phyloP scores from a whole-genome alignment of 2,329 filamentous ascomycete genomes.

The Talaromyces amestolkiae region DNA sequence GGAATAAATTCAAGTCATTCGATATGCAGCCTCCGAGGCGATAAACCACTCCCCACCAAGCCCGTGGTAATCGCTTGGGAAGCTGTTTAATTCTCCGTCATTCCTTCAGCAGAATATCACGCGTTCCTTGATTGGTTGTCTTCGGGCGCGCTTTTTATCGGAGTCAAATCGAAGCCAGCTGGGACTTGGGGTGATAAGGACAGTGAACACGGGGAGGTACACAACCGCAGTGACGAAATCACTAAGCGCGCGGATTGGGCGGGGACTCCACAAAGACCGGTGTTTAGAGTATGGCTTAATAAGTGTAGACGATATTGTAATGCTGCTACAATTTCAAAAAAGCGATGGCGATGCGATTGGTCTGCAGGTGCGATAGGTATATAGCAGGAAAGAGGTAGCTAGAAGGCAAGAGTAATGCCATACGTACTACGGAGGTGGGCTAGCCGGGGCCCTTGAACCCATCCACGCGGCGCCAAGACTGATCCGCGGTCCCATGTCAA shows the following conservation, averaged over 20 bases:
- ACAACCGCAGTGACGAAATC: conserved; percentile 13
- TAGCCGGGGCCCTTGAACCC: conserved; percentile 4
- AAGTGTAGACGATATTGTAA: not conserved
- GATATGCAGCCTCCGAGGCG: conserved; percentile 32
- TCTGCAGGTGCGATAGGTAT: not conserved
- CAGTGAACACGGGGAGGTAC: conserved; percentile 14
- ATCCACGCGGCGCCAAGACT: conserved; percentile 15
- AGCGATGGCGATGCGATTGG: conserved; percentile 8
- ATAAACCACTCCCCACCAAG: conserved; percentile 26
- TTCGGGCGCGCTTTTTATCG: not conserved
- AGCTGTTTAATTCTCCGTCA: conserved; percentile 15
- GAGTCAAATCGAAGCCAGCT: not conserved
- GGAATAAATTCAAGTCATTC: conserved; percentile 29
- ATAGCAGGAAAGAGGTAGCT: not conserved
- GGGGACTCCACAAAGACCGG: not conserved
- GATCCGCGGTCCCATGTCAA: conserved; percentile 9
- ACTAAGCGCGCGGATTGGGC: not conserved
- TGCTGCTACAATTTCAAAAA: not conserved
- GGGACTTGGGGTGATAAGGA: not conserved
- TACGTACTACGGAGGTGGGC: conserved; percentile 7
- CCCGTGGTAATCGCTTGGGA: conserved; percentile 20
- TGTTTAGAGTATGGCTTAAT: not conserved
- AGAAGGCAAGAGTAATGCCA: not conserved
- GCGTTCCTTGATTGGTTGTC: not conserved
- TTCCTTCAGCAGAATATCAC: conserved; percentile 9